These are phyloP conservation scores for Pichia manshurica DNA, from an alignment of 805 yeast genomes.

Conservation along the genomic window DNA sequence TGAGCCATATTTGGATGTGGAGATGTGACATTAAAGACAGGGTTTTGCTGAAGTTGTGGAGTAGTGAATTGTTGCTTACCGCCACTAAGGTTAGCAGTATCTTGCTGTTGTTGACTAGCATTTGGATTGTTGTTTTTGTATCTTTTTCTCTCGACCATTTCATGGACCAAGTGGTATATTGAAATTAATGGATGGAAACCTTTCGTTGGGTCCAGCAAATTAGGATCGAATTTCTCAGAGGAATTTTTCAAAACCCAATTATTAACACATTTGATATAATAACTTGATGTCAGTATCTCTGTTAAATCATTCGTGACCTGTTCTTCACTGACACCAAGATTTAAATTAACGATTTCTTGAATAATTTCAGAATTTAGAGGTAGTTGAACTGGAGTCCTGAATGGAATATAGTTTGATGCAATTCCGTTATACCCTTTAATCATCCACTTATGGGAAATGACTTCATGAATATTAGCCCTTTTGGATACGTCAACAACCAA, in stretches of 20 bases:
- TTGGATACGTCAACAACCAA: slow-evolving; percentile 81
- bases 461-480: slow-evolving; percentile 75
- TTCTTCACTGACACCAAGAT: slow-evolving; percentile 61
- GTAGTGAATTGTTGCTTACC: slow-evolving; percentile 1
- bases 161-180: slow-evolving; percentile 79
- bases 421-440: slow-evolving; percentile 74
- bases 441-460: slow-evolving; percentile 93
- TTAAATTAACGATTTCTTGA: slow-evolving; percentile 69
- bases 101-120: slow-evolving; percentile 7
- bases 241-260: slow-evolving; percentile 51
- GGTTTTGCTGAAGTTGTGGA: slow-evolving; percentile 13
- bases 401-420: slow-evolving; percentile 68
- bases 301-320: slow-evolving; percentile 52
- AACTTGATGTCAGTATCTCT: slow-evolving; percentile 52
- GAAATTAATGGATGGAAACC: slow-evolving; percentile 87
- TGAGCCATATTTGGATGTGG: slow-evolving; percentile 15
- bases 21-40: slow-evolving; percentile 15
- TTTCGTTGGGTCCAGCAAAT: slow-evolving; percentile 67
- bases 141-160: slow-evolving; percentile 66
- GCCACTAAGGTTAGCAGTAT: background rate
- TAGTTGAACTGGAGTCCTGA: slow-evolving; percentile 62
- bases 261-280: slow-evolving; percentile 56
- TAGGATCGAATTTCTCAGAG: slow-evolving; percentile 20
- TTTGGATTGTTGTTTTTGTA: slow-evolving; percentile 44
- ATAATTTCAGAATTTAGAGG: slow-evolving; percentile 68